Evolutionary conservation across 148 eudicot species (phyloP), one percentile per base, ranked within the genome.

Genomic region (Simmondsia chinensis): DNA sequence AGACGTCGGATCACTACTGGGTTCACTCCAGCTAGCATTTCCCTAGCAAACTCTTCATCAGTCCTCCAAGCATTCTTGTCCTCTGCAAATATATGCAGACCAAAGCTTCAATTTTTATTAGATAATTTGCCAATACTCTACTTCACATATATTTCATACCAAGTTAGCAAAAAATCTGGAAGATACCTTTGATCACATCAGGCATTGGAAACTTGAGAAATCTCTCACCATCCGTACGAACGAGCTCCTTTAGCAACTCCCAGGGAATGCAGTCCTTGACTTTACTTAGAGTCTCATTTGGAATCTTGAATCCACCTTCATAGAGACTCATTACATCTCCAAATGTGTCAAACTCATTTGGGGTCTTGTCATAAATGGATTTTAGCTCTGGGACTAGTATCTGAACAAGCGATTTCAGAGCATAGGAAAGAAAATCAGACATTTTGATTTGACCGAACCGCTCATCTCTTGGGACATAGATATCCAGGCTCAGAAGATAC

Each of bases 11-110:
- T 79, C 30, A 56, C 14, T 1, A 83, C 83, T 42, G 94, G 87
- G 64, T 83, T 83, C 21, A 83, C 70, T 47, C 94, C 94, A 24
- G 94, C 87, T 4, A 83, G 80, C 94, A 83, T 83, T 73, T 83
- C 93, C 48, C 93, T 52, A 11, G 61, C 86, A 52, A 82, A 82
- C 42, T 82, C 93, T 60, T 75, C 93, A 48, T 83, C 94, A 19
- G 86, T 75, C 51, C 80, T 73, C 94, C 94, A 83, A 11, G 94
- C 94, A 31, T 77, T 57, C 52, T 46, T 68, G 62, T 75, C 66
- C 64, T 24, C 94, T 82, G 70, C 32, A 46, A 23, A n/a, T n/a
- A n/a, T n/a, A n/a, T n/a, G n/a, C n/a, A n/a, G n/a, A n/a, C n/a
- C n/a, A n/a, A n/a, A n/a, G n/a, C n/a, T n/a, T n/a, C n/a, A n/a